phyloP scores from a whole-genome alignment of 495 filamentous ascomycete species.

The Chlorociboria aeruginascens region DNA sequence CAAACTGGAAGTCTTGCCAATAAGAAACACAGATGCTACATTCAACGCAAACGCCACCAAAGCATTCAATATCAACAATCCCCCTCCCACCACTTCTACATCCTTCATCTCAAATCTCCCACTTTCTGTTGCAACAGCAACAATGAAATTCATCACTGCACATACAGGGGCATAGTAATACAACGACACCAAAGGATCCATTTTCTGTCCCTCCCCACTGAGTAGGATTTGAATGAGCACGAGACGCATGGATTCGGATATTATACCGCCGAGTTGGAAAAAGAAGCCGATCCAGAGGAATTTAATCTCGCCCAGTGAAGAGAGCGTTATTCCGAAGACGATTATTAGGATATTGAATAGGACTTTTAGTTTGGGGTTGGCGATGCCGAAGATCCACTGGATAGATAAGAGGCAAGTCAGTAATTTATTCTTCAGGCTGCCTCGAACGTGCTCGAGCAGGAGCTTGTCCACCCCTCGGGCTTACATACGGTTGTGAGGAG shows the following conservation, averaged over 20 bases:
- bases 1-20: constrained; percentile 66
- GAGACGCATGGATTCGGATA: constrained; percentile 66
- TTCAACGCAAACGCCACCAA: constrained; percentile 67
- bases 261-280: constrained; percentile 56
- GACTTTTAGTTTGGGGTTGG: constrained; percentile 43
- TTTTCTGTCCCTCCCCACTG: constrained; percentile 43
- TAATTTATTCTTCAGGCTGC: not conserved
- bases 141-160: constrained; percentile 59
- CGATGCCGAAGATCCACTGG: constrained; percentile 51
- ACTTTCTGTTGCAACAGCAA: constrained; percentile 50
- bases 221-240: constrained; percentile 68
- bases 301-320: constrained; percentile 63
- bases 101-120: constrained; percentile 38
- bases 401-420: not conserved
- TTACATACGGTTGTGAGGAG: too few relatives aligned
- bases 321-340: constrained; percentile 59
- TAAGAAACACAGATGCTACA: constrained; percentile 64
- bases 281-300: constrained; percentile 59
- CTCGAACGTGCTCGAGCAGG: too few relatives aligned
- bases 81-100: constrained; percentile 42
- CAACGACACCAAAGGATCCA: constrained; percentile 74
- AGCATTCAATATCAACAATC: constrained; percentile 52
- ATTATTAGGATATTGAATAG: constrained; percentile 63
- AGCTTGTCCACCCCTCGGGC: too few relatives aligned
- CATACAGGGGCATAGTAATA: constrained; percentile 81